Base-by-base conservation (phyloP, 164 flowering plant genomes). In the Aristolochia californica region DNA sequence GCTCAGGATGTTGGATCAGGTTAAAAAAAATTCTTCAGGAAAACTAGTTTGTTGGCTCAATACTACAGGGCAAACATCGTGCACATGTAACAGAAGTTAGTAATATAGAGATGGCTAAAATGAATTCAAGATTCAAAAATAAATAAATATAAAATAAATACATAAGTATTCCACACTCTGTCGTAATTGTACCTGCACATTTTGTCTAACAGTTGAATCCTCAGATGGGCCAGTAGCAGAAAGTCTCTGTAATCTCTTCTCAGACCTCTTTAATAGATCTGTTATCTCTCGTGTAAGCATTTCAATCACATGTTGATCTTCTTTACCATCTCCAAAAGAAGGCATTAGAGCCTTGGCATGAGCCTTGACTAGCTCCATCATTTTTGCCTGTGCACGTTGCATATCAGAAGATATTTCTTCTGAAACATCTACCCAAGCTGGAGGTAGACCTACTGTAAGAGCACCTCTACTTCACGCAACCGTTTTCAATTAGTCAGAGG, bases 371-470 rank as follows among this genome's bases (percentile, higher is more conserved):
- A 93, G 61, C 70, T 87, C 97, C 15, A 74, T 75, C 91, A 93
- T 87, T 72, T 93, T 93, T 5, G 66, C 66, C 24, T 79, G 72
- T 47, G 83, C 88, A 59, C 73, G 87, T 55, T 85, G 96, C 59
- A 93, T 73, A 75, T 85, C 76, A 28, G 75, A 76, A 24, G 89
- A 57, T 62, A 93, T 79, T 72, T 89, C 97, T 76, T 93, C 98
- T 28, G 94, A 93, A 15, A 79, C 75, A 81, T 93, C 98, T 61
- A 93, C 98, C 98, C 98, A 91, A 74, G 83, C 88, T 66, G 98
- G 98, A 60, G 98, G 98, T 59, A 91, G 69, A 66, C 95, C 98
- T 25, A 87, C 78, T 45, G 88, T 76, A 63, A 81, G 63, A 67
- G 87, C 80, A 71, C 80, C 88, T 58, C 72, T 75, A 72, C 90